phyloP scores from a whole-genome alignment of 2,329 filamentous ascomycete species.

The Passalora sequoiae region DNA sequence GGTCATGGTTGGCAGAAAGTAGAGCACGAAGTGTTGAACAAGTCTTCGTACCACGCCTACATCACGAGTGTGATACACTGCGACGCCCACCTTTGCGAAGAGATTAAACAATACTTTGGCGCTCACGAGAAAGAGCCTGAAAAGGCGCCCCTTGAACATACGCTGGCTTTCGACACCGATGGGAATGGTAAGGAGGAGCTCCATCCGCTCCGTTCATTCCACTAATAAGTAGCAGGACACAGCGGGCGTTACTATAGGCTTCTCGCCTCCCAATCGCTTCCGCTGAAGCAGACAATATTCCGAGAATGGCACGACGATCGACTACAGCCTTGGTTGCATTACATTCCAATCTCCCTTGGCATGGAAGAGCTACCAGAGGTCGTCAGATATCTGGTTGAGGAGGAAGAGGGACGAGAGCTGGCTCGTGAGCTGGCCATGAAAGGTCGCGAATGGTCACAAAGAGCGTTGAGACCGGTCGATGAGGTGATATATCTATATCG shows the following conservation, averaged over 20 bases:
- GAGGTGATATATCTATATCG: slow-evolving; percentile 14
- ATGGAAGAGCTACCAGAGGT: slow-evolving; percentile 52
- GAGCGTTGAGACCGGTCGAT: slow-evolving; percentile 14
- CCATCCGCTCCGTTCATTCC: neutral
- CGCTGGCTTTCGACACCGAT: slow-evolving; percentile 9
- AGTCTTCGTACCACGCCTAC: slow-evolving; percentile 38
- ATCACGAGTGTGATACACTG: slow-evolving; percentile 49
- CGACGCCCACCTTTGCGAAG: slow-evolving; percentile 32
- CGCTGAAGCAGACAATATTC: slow-evolving; percentile 51
- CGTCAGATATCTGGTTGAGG: slow-evolving; percentile 42
- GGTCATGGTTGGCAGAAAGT: slow-evolving; percentile 2
- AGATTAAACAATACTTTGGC: slow-evolving; percentile 20
- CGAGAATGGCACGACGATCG: slow-evolving; percentile 57
- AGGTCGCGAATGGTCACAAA: slow-evolving; percentile 14
- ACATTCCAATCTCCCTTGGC: slow-evolving; percentile 49
- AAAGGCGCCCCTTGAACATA: slow-evolving; percentile 9
- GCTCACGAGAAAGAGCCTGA: slow-evolving; percentile 5
- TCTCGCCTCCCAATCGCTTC: slow-evolving; percentile 44
- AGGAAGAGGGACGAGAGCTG: slow-evolving; percentile 13
- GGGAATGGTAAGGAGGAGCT: slow-evolving; percentile 2
- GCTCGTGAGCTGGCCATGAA: slow-evolving; percentile 14
- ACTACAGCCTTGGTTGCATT: slow-evolving; percentile 54
- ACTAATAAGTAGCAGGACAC: slow-evolving; percentile 33
- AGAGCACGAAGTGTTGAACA: slow-evolving; percentile 16
- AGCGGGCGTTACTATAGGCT: slow-evolving; percentile 52